Conservation (phyloP, 2,329 filamentous ascomycete species). For the Knufia petricola region DNA sequence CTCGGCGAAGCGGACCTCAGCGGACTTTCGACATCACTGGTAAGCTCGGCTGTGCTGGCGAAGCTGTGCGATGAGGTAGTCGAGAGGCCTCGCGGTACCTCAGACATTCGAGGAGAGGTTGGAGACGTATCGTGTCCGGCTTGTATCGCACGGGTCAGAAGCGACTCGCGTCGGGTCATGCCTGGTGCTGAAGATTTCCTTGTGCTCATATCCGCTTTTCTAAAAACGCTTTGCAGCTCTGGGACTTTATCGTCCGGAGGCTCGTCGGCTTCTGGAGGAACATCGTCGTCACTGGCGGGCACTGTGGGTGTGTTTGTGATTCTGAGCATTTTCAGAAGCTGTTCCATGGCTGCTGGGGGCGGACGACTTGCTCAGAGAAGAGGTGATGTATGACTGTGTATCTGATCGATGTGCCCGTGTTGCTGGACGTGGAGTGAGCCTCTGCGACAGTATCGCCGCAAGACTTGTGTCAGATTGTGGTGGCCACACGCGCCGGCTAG, state of each 20-base stretch:
- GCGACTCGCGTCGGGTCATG: conserved; percentile 55
- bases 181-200: conserved; percentile 31
- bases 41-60: conserved; percentile 78
- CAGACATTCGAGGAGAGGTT: conserved; percentile 28
- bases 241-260: conserved; percentile 57
- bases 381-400: too few species aligned
- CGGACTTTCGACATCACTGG: conserved; percentile 89
- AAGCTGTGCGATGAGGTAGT: conserved; percentile 67
- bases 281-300: conserved; percentile 49
- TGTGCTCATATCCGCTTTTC: conserved; percentile 32
- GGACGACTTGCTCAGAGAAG: too few species aligned
- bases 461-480: conserved; percentile 4
- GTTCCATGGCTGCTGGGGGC: conserved; percentile 32
- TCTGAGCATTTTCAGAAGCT: conserved; percentile 36
- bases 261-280: conserved; percentile 71
- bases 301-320: conserved; percentile 33
- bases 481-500: conserved; percentile 30
- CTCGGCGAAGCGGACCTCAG: conserved; percentile 81
- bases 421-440: conserved; percentile 15
- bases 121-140: conserved; percentile 32
- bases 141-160: conserved; percentile 77
- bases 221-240: conserved; percentile 22
- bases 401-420: conserved; percentile 16
- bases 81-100: conserved; percentile 33
- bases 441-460: conserved; percentile 16